These are phyloP conservation scores for Volvox reticuliferus DNA, from an alignment of 139 green algal species.

Conservation along the genomic window DNA sequence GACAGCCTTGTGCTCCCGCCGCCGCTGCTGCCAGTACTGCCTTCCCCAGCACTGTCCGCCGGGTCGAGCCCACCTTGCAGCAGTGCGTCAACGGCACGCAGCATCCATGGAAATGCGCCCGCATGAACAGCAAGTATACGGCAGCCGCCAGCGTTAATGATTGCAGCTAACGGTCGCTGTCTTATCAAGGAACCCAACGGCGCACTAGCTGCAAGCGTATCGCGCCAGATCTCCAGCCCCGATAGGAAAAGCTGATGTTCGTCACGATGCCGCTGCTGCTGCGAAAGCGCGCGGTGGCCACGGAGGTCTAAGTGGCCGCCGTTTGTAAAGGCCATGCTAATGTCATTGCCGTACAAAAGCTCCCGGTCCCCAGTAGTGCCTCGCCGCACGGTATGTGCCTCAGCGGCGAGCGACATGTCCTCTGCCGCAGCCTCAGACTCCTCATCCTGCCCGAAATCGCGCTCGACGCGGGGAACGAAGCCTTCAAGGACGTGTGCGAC, in stretches of 20 bases:
- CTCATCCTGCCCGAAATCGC: not conserved
- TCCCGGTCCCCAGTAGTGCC: not conserved
- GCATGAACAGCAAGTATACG: conserved; percentile 29
- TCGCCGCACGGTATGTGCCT: not conserved
- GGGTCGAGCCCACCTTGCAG: not conserved
- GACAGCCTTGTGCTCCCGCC: not conserved
- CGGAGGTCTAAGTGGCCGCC: too few species aligned
- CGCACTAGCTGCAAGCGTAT: not conserved
- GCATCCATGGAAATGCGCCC: conserved; percentile 29
- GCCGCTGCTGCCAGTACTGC: not conserved
- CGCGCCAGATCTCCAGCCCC: conserved; percentile 1
- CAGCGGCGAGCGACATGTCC: not conserved
- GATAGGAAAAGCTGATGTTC: not conserved
- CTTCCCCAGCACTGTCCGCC: too few species aligned
- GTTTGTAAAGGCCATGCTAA: too few species aligned
- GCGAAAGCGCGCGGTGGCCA: too few species aligned
- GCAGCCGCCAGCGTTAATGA: not conserved
- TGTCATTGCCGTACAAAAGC: not conserved
- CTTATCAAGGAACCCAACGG: not conserved
- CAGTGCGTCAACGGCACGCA: conserved; percentile 7
- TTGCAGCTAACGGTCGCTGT: not conserved
- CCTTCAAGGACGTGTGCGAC: not conserved
- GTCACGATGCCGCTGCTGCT: not conserved
- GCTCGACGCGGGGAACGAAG: not conserved
- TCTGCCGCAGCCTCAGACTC: not conserved